Base-by-base conservation (phyloP, 1,284 basidiomycete genomes). In the Hemileia vastatrix region DNA sequence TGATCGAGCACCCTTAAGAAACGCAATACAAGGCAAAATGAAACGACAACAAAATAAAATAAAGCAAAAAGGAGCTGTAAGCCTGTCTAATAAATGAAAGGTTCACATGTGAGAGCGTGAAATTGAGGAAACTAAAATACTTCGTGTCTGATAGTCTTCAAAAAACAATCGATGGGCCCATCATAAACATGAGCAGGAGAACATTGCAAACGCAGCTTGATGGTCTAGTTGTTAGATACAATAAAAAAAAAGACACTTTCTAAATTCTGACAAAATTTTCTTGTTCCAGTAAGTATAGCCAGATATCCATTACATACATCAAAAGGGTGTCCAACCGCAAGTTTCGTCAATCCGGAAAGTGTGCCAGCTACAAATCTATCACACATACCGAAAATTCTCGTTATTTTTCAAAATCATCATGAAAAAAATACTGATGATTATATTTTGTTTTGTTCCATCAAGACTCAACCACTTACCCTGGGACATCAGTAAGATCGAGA, bases 201-300 rank as follows among this genome's bases (percentile, higher is more conserved):
- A 70, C 85, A 87, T 75, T 86, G 87, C 71, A 88, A 75, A 18
- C 86, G 82, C 1, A 85, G 85, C 74, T 88, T 87, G 70, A 88
- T 81, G 13, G 84, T 87, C 71, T 87, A 85, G 72, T 86, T 71
- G 3, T 31, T 5, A 49, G 40, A 19, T 8, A 15, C 8, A 53
- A 55, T 31, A 62, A 40, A 31, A 49, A 13, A 18, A 18, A 18
- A 5, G 19, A 52, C 19, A 27, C 11, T 4, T 65, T 52, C 24
- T 65, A 66, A 51, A 67, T 59, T 18, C 64, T 61, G 57, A 65
- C 70, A 57, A 67, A 71, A n/a, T n/a, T n/a, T n/a, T n/a, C n/a
- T n/a, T n/a, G n/a, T n/a, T n/a, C n/a, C n/a, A n/a, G n/a, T n/a
- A n/a, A n/a, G n/a, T n/a, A n/a, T n/a, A n/a, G n/a, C n/a, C 1